phyloP scores from a whole-genome alignment of 2,329 filamentous ascomycete species.

The Aspergillus sp. region DNA sequence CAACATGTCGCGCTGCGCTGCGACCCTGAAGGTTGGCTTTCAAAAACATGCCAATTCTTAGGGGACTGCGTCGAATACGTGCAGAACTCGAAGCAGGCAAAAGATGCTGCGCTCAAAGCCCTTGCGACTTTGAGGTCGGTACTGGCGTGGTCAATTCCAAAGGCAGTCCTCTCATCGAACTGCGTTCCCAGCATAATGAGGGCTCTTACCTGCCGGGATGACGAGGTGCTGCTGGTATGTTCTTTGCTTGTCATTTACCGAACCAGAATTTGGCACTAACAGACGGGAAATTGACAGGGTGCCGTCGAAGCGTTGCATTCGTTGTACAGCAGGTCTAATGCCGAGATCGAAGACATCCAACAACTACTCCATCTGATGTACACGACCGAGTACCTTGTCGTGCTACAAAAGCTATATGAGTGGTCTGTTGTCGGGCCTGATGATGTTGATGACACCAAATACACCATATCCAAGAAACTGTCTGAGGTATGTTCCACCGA shows the following conservation, averaged over 20 bases:
- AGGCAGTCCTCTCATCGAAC: constrained; percentile 62
- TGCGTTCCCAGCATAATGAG: constrained; percentile 63
- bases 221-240: constrained; percentile 64
- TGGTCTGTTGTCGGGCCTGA: constrained; percentile 72
- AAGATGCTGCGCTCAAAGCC: constrained; percentile 63
- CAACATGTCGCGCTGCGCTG: constrained; percentile 60
- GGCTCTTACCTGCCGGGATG: constrained; percentile 59
- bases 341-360: constrained; percentile 68
- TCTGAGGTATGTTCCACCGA: constrained; percentile 59
- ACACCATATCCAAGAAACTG: constrained; percentile 85
- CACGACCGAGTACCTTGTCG: constrained; percentile 56
- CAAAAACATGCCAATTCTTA: constrained; percentile 65
- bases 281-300: constrained; percentile 43
- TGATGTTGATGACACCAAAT: constrained; percentile 83
- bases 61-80: constrained; percentile 61
- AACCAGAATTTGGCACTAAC: constrained; percentile 9
- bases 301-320: constrained; percentile 76
- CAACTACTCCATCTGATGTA: constrained; percentile 74
- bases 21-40: constrained; percentile 79
- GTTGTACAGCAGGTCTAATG: constrained; percentile 64
- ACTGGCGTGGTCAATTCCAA: constrained; percentile 80
- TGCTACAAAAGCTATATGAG: constrained; percentile 65
- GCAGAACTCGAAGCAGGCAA: constrained; percentile 57
- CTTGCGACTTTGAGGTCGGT: constrained; percentile 68
- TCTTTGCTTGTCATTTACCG: constrained; percentile 3